Evolutionary conservation across 2,329 filamentous ascomycete genomes (phyloP).

Genomic region (Aspergillus sp.): DNA sequence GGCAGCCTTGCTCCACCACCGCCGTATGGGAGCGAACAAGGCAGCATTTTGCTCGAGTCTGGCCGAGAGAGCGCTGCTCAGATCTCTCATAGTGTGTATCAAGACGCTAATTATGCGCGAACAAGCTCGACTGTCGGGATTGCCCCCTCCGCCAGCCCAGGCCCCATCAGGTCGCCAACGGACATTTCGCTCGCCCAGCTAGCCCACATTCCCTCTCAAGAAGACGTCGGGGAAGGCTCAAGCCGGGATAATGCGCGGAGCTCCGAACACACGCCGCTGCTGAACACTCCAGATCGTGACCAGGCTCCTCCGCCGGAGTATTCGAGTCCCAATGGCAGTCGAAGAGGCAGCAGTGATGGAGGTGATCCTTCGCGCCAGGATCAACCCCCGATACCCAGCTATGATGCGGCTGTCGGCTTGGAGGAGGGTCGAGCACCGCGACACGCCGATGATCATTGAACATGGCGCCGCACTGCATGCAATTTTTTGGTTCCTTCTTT

Average conservation of each 20-base stretch:
- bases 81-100: conserved; percentile 31
- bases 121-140: conserved; percentile 73
- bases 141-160: conserved; percentile 67
- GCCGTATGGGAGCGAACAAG: conserved; percentile 93
- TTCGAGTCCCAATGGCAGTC: conserved; percentile 48
- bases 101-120: conserved; percentile 58
- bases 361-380: conserved; percentile 45
- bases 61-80: conserved; percentile 51
- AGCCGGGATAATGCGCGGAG: conserved; percentile 37
- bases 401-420: conserved; percentile 60
- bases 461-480: background rate
- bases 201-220: conserved; percentile 56
- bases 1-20: conserved; percentile 90
- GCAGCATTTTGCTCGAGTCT: conserved; percentile 85
- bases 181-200: conserved; percentile 91
- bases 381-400: conserved; percentile 69
- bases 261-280: conserved; percentile 12
- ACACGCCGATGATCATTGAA: conserved; percentile 2
- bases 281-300: conserved; percentile 22
- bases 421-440: conserved; percentile 2
- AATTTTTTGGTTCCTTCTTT: conserved; percentile 1
- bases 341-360: conserved; percentile 49
- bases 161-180: conserved; percentile 80
- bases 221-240: conserved; percentile 63
- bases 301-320: conserved; percentile 36